phyloP scores from a whole-genome alignment of 2,329 filamentous ascomycete genomes.

The Nothomitra cinnamomea region DNA sequence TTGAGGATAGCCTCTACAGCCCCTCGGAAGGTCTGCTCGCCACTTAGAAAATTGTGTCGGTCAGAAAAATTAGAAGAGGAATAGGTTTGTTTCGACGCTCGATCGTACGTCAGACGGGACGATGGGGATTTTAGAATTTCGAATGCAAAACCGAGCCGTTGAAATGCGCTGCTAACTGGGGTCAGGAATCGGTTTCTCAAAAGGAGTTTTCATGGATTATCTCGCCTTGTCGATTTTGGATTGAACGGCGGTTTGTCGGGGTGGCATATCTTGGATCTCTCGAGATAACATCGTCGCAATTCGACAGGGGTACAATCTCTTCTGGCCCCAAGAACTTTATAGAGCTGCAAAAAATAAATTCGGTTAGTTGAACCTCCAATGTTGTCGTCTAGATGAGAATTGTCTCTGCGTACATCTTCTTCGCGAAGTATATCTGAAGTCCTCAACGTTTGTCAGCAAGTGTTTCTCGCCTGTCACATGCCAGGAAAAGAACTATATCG shows the following conservation, averaged over 20 bases:
- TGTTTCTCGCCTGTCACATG: conserved; percentile 3
- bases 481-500: too few relatives aligned
- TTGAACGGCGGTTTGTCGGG: conserved; percentile 24
- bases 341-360: conserved; percentile 11
- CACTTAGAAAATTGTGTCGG: conserved; percentile 17
- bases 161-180: conserved; percentile 18
- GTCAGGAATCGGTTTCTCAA: neutral
- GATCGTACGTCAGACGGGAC: conserved; percentile 22
- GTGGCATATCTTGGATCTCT: conserved; percentile 24
- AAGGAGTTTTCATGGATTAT: neutral
- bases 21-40: conserved; percentile 22
- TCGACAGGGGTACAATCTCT: conserved; percentile 19
- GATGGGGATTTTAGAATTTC: conserved; percentile 24
- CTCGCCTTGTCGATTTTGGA: conserved; percentile 20
- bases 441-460: neutral
- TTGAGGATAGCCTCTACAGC: conserved; percentile 23
- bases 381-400: conserved; percentile 1
- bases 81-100: conserved; percentile 16
- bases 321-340: conserved; percentile 22
- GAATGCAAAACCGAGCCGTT: conserved; percentile 24
- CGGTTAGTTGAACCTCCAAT: neutral
- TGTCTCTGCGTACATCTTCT: conserved; percentile 18
- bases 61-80: neutral
- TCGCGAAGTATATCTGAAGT: conserved; percentile 17
- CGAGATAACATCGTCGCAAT: conserved; percentile 23